Evolutionary conservation across 2,329 filamentous ascomycete species (phyloP), one percentile per base, ranked within the genome.

Genomic region (Colletotrichum acutatum): DNA sequence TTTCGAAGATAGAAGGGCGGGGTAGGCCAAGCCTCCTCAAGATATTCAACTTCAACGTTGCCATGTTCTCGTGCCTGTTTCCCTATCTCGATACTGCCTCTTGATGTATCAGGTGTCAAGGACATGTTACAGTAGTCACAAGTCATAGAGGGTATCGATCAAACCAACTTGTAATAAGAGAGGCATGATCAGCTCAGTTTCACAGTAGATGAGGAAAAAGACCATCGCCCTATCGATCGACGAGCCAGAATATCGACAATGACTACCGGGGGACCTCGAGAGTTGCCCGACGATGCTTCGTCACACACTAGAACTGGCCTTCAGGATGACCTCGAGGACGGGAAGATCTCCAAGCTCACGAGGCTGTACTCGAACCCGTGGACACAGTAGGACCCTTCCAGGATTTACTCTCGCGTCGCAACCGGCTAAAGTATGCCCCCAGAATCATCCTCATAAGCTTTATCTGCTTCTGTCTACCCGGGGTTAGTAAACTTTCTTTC

Each of bases 391-490:
- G 42, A 19, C 6, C 42, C 19, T 61, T 67, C 30, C 5, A 14
- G 9, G 11, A 3, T 14, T n/a, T 8, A 24, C 14, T 4, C 2
- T 24, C 54, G 52, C n/a, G 37, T n/a, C 22, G 32, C 32, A n/a
- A 49, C 8, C 42, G 6, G 54, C 70, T 24, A 72, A 72, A 19
- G 34, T 30, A 7, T 65, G 30, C 19, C 53, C 4, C 2, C 61
- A 72, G 62, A 16, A 85, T 87, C 60, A 30, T 85, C 2, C 79
- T 87, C 62, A 86, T 87, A 69, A 85, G 84, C 76, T 80, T 87
- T 62, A 86, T 87, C 65, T 87, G 84, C 75, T 86, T 87, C 75
- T 87, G 85, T 66, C 82, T 84, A 42, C 85, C 84, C 6, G 83
- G 83, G 16, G 83, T 84, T 78, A 63, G 84, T 81, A 8, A 4